Evolutionary conservation across 176 grass and related monocot genomes (phyloP).

Genomic region (Rhynchospora breviuscula): DNA sequence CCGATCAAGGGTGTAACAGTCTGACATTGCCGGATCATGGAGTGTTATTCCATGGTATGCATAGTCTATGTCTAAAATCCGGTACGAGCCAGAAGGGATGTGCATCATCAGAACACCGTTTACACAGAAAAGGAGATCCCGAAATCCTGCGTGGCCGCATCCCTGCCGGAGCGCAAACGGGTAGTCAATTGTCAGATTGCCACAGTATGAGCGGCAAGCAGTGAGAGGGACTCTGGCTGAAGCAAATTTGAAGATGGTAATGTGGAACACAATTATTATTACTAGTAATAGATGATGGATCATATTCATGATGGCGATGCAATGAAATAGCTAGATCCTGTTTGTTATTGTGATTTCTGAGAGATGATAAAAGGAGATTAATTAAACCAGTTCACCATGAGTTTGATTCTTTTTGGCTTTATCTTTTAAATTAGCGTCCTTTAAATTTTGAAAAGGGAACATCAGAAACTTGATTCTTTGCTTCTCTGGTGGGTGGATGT

Average conservation of each 20-base stretch:
- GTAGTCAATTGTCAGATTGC: slow-evolving; percentile 97
- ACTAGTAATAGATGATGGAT: background rate
- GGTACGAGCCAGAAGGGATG: slow-evolving; percentile 86
- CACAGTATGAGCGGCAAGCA: slow-evolving; percentile 75
- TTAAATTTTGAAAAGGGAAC: background rate
- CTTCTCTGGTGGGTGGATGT: background rate
- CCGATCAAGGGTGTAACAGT: slow-evolving; percentile 78
- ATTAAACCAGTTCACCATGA: background rate
- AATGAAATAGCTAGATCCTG: background rate
- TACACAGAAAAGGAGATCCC: slow-evolving; percentile 84
- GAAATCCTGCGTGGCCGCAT: slow-evolving; percentile 80
- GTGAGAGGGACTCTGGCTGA: slow-evolving; percentile 43
- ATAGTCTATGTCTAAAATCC: slow-evolving; percentile 92
- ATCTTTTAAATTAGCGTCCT: background rate
- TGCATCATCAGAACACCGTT: slow-evolving; percentile 87
- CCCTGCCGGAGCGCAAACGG: slow-evolving; percentile 68
- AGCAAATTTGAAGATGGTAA: background rate
- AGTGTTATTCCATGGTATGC: slow-evolving; percentile 68
- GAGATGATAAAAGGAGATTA: background rate
- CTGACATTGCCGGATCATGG: slow-evolving; percentile 89
- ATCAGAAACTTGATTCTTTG: background rate
- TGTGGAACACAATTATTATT: background rate
- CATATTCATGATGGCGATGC: background rate
- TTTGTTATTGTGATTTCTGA: background rate
- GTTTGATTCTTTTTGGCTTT: background rate